Evolutionary conservation across 2,329 filamentous ascomycete species (phyloP).

Genomic region (Ophiognomonia clavigignenti-juglandacearum): DNA sequence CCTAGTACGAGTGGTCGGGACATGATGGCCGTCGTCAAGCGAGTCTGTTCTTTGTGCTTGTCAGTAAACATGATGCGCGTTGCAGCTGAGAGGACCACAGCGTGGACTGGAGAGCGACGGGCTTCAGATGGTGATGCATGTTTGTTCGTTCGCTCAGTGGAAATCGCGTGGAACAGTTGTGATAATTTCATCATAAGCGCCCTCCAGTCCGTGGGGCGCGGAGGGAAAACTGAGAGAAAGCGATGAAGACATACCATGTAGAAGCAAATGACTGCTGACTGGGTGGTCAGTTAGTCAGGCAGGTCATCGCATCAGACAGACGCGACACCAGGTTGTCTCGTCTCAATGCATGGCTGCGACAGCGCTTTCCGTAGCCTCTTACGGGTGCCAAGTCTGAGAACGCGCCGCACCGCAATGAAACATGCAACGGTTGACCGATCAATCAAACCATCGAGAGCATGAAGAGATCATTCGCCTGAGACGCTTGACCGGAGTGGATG

Average conservation of each 20-base stretch:
- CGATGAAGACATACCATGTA: constrained; percentile 3
- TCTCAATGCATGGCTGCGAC: constrained; percentile 10
- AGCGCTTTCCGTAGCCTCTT: constrained; percentile 5
- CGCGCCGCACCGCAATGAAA: neutral
- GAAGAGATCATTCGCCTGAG: neutral
- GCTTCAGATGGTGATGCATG: constrained; percentile 77
- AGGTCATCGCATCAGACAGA: neutral
- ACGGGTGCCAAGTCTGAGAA: neutral
- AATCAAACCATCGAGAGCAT: neutral
- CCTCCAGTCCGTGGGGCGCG: constrained; percentile 13
- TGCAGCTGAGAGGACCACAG: constrained; percentile 7
- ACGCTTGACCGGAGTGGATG: neutral
- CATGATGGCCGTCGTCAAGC: neutral
- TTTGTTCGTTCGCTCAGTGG: constrained; percentile 57
- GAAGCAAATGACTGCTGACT: neutral
- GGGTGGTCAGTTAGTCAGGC: neutral
- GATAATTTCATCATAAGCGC: constrained; percentile 49
- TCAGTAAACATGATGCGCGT: constrained; percentile 8
- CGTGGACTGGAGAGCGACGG: constrained; percentile 17
- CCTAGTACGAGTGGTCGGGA: constrained; percentile 14
- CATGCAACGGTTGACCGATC: neutral
- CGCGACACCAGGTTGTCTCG: neutral
- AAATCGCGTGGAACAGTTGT: constrained; percentile 56
- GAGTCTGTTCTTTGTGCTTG: neutral
- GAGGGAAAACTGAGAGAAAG: neutral